Conservation (phyloP, 345 rosid species). For the Syzygium grande region DNA sequence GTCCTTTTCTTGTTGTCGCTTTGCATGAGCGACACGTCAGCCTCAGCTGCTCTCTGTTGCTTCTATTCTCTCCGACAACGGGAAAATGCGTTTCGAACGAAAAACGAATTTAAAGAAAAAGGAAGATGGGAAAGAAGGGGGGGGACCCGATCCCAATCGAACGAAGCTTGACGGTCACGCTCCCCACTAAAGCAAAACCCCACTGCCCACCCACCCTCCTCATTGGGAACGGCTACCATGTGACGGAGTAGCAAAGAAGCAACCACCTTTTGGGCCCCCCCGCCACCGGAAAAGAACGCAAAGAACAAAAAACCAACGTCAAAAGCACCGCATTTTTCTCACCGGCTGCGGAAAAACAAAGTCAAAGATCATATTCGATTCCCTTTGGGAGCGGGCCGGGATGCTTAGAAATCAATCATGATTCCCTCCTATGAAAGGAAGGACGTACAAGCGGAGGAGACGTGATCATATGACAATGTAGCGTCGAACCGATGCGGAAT, state of each 20-base stretch:
- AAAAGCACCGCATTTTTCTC: not conserved
- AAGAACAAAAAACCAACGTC: not conserved
- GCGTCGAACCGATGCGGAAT: not conserved
- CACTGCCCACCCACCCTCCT: not conserved
- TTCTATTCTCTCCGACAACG: not conserved
- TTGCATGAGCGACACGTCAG: not conserved
- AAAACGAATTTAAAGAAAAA: not conserved
- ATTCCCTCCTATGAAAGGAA: not conserved
- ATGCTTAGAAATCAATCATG: not conserved
- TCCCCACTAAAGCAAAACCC: not conserved
- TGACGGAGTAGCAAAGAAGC: not conserved
- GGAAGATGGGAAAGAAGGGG: not conserved
- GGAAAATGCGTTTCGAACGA: not conserved
- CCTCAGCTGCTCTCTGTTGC: not conserved
- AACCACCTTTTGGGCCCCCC: not conserved
- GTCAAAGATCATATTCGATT: not conserved
- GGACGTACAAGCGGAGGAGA: not conserved
- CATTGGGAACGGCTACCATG: not conserved
- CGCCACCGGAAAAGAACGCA: not conserved
- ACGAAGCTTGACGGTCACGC: not conserved
- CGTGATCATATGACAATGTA: not conserved
- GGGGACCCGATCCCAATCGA: not conserved
- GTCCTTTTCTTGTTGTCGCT: not conserved
- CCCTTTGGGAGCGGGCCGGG: not conserved
- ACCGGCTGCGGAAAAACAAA: not conserved